phyloP scores from a whole-genome alignment of 1,139 yeast genomes.

The Yamadazyma oceani region DNA sequence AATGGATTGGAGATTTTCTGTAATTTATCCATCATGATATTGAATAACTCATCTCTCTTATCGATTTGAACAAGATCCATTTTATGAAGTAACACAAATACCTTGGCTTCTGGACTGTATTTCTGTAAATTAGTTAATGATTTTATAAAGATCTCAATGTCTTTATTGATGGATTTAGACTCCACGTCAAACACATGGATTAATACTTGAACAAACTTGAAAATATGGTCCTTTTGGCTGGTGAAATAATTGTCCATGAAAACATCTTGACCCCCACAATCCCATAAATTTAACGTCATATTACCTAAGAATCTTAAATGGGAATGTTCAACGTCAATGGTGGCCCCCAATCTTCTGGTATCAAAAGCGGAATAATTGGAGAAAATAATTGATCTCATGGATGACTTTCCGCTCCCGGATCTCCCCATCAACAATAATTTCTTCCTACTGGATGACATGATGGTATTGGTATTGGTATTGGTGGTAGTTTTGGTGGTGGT shows the following conservation, averaged over 20 bases:
- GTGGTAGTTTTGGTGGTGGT: too few relatives aligned
- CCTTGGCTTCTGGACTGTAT: conserved; percentile 87
- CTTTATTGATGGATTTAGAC: conserved; percentile 86
- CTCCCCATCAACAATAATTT: conserved; percentile 71
- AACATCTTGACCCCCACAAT: conserved; percentile 97
- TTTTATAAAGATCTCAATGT: conserved; percentile 85
- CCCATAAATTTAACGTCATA: conserved; percentile 96
- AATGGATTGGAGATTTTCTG: conserved; percentile 76
- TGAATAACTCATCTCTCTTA: conserved; percentile 79
- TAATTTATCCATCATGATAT: conserved; percentile 78
- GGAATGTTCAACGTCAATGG: conserved; percentile 96
- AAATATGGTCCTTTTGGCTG: conserved; percentile 84
- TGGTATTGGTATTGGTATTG: conserved; percentile 1
- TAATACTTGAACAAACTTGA: conserved; percentile 94
- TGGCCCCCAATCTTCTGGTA: conserved; percentile 92
- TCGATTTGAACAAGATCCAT: conserved; percentile 94
- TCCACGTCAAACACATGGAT: conserved; percentile 97
- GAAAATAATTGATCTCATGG: conserved; percentile 95
- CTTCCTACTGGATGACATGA: conserved; percentile 34
- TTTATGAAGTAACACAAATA: conserved; percentile 88
- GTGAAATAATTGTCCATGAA: conserved; percentile 94
- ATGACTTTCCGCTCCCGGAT: conserved; percentile 95
- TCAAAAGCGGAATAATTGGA: conserved; percentile 96
- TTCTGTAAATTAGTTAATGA: conserved; percentile 80
- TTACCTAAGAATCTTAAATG: conserved; percentile 90